phyloP scores from a whole-genome alignment of 345 rosid genomes.

The Lepidium africanum region DNA sequence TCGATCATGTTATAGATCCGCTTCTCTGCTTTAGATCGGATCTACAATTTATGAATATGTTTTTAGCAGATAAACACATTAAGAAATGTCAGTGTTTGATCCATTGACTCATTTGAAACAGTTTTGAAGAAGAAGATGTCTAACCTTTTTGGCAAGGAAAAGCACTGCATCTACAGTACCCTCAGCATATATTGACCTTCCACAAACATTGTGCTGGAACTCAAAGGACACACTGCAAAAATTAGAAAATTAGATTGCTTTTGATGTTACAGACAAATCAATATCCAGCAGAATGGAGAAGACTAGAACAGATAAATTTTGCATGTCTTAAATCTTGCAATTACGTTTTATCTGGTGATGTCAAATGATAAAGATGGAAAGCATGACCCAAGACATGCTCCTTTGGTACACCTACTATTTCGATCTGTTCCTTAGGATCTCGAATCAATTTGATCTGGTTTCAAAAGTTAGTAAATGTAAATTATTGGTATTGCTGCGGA shows the following conservation, averaged over 20 bases:
- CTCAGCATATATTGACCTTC: constrained; percentile 85
- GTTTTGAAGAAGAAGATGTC: background rate
- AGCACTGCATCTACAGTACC: constrained; percentile 81
- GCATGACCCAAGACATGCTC: constrained; percentile 79
- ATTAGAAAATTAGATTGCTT: background rate
- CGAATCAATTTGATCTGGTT: constrained; percentile 73
- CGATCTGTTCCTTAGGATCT: constrained; percentile 64
- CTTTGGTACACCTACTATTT: constrained; percentile 81
- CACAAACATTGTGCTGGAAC: constrained; percentile 94
- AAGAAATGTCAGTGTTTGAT: background rate
- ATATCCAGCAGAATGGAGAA: background rate
- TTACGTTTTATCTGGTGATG: constrained; percentile 85
- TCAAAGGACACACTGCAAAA: constrained; percentile 77
- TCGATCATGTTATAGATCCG: constrained; percentile 74
- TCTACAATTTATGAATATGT: constrained; percentile 28
- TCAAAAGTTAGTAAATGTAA: background rate
- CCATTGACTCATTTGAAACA: background rate
- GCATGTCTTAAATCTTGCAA: background rate
- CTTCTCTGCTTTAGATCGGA: constrained; percentile 53
- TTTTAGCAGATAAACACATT: background rate
- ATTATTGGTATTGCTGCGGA: no score
- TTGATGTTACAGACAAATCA: background rate
- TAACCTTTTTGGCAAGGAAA: constrained; percentile 81
- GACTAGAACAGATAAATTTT: background rate
- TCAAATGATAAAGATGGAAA: constrained; percentile 77